Base-by-base conservation (phyloP, 805 yeast genomes). In the Scheffersomyces lignosus region DNA sequence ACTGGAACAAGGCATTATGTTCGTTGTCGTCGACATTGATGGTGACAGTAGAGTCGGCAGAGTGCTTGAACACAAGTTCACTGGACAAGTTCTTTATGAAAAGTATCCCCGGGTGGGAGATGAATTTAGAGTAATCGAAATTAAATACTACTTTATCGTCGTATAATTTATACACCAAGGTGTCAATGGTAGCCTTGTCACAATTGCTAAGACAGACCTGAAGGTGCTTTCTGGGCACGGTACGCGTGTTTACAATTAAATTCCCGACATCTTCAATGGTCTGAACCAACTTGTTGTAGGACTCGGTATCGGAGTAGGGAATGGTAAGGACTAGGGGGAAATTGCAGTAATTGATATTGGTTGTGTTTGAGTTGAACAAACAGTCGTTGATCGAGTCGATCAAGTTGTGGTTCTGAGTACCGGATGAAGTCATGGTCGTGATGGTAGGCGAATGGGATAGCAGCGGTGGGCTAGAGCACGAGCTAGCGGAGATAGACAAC, bases 31-130 rank as follows among this genome's bases (percentile, higher is more conserved):
- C 18, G 15, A 40, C 7, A 2, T 38, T 33, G 17, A 30, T 23
- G 27, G 22, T 33, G 17, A 20, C 27, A 7, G 24, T 20, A 7
- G 24, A 20, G 24, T 20, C 24, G 7, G 10, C 24, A 10, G 24
- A 7, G 15, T 29, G 24, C 7, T 62, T 54, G 10, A 20, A 20
- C 22, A 71, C 62, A 33, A 46, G 42, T 10, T 55, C 48, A 20
- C 64, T 60, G 3, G 70, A 56, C 18, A 79, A 52, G 14, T 79
- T 78, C 38, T 78, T 70, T 18, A 79, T 70, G 53, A 76, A 80
- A 12, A 80, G 48, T 44, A 74, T 73, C 1, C 84, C 85, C 1
- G 86, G 86, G 43, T 75, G 80, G 4, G 77, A 66, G 8, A 71
- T 47, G 33, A 62, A 59, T 15, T 48, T 48, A 7, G 59, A 42